A percentile compares a stretch with the other conserved stretches of the same genome.
Evolutionary conservation across 257 asterid genomes (phyloP).

Genomic region (Echites panduratus): DNA sequence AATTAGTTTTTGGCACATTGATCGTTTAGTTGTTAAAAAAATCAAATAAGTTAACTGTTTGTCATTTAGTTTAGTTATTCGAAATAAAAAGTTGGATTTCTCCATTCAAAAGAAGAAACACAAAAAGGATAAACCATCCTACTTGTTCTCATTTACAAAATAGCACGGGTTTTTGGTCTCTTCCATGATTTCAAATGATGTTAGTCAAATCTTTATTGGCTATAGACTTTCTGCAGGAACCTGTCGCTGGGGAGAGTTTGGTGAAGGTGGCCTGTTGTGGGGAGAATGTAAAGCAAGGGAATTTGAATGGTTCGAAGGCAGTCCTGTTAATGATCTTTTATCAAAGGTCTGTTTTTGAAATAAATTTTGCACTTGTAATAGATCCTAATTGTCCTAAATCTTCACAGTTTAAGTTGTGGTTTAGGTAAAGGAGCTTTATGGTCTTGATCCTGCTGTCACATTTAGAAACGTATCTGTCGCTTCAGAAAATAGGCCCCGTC

Average conservation of each 20-base stretch:
- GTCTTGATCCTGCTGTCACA: slow-evolving; percentile 57
- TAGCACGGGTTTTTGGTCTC: slow-evolving; percentile 1
- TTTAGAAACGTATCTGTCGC: slow-evolving; percentile 82
- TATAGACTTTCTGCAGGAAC: slow-evolving; percentile 54
- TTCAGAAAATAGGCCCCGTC: slow-evolving; percentile 86
- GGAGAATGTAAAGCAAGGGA: slow-evolving; percentile 86
- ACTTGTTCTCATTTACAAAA: background rate
- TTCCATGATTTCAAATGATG: background rate
- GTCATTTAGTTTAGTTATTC: background rate
- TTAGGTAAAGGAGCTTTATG: slow-evolving; percentile 93
- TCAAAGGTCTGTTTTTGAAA: slow-evolving; percentile 47
- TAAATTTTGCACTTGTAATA: background rate
- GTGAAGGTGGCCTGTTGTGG: slow-evolving; percentile 97
- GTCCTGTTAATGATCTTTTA: slow-evolving; percentile 59
- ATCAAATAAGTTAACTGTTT: background rate
- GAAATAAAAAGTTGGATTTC: background rate
- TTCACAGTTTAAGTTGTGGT: slow-evolving; percentile 12
- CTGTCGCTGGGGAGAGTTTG: slow-evolving; percentile 95
- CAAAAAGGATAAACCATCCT: background rate
- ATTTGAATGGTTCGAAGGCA: slow-evolving; percentile 82
- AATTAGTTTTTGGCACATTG: background rate
- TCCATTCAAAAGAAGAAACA: background rate
- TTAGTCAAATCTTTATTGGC: slow-evolving; percentile 16
- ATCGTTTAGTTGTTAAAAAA: background rate
- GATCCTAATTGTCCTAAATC: slow-evolving; percentile 2